These are phyloP conservation scores for Colletotrichum graminicola DNA, from an alignment of 2,329 filamentous ascomycete genomes.

Conservation along the genomic window DNA sequence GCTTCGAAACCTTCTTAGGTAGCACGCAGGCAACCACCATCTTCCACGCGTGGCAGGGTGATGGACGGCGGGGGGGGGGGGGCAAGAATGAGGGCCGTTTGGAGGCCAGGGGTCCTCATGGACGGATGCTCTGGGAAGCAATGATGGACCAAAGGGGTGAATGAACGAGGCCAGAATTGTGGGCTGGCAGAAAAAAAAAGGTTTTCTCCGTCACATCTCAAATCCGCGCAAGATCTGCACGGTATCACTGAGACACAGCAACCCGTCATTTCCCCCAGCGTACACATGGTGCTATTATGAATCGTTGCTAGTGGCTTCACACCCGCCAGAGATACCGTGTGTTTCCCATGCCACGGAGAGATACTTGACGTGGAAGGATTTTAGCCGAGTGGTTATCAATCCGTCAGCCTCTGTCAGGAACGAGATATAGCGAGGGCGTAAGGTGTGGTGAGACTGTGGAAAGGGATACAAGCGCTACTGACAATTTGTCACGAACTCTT, in stretches of 20 bases:
- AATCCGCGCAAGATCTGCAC: slow-evolving; percentile 25
- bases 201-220: slow-evolving; percentile 1
- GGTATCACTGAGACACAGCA: slow-evolving; percentile 35
- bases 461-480: slow-evolving; percentile 32
- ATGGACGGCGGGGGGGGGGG: neutral
- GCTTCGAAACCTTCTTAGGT: slow-evolving; percentile 1
- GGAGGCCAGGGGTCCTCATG: slow-evolving; percentile 1
- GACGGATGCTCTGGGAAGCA: slow-evolving; percentile 20
- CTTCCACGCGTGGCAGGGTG: slow-evolving; percentile 19
- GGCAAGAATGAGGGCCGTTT: neutral
- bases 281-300: neutral
- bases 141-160: slow-evolving; percentile 33
- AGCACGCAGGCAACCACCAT: slow-evolving; percentile 18
- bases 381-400: slow-evolving; percentile 13
- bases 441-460: slow-evolving; percentile 21
- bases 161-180: neutral
- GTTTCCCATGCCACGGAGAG: slow-evolving; percentile 12
- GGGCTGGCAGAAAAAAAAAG: neutral
- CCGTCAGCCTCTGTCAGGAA: slow-evolving; percentile 16
- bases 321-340: slow-evolving; percentile 7
- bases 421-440: slow-evolving; percentile 11
- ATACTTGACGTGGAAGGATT: neutral
- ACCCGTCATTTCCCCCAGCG: slow-evolving; percentile 7
- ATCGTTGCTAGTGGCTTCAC: neutral
- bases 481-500: slow-evolving; percentile 17